Conservation (phyloP, 2,329 filamentous ascomycete species). For the Westerdykella aurantiaca region DNA sequence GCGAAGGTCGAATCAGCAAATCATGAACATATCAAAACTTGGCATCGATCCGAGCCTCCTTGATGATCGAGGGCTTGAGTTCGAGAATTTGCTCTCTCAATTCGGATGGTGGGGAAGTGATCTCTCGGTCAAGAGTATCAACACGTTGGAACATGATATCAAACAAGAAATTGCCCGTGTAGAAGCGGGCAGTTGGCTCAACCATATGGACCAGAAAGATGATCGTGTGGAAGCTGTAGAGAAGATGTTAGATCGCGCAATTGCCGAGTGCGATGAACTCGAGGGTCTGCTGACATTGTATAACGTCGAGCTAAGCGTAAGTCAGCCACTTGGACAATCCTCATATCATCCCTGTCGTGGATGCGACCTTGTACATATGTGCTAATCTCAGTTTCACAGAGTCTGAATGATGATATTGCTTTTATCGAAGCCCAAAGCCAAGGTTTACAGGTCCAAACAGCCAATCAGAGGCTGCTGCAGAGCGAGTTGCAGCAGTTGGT, state of each 20-base stretch:
- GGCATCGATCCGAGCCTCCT: conserved; percentile 74
- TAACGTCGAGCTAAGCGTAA: conserved; percentile 84
- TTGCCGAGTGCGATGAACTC: conserved; percentile 90
- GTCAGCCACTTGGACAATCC: conserved; percentile 24
- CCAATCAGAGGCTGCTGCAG: conserved; percentile 91
- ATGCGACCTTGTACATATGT: conserved; percentile 6
- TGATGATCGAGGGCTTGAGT: conserved; percentile 70
- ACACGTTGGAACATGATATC: conserved; percentile 74
- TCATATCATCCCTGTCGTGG: not conserved
- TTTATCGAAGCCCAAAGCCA: conserved; percentile 98
- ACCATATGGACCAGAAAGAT: conserved; percentile 77
- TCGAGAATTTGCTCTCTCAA: conserved; percentile 75
- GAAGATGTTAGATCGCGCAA: conserved; percentile 77
- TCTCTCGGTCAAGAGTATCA: conserved; percentile 67
- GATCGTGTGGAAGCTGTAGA: conserved; percentile 84
- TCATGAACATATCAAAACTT: conserved; percentile 69
- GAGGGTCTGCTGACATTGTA: conserved; percentile 93
- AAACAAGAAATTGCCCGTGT: conserved; percentile 84
- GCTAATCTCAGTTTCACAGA: conserved; percentile 49
- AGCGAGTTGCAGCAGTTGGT: conserved; percentile 85
- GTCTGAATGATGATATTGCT: conserved; percentile 87
- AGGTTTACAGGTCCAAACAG: conserved; percentile 91
- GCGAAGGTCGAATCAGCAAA: conserved; percentile 65
- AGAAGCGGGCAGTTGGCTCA: conserved; percentile 88
- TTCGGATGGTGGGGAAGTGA: conserved; percentile 82